Evolutionary conservation across 129 eudicot genomes (phyloP), one percentile per base, ranked within the genome.

Genomic region (Ambrosia trifida): DNA sequence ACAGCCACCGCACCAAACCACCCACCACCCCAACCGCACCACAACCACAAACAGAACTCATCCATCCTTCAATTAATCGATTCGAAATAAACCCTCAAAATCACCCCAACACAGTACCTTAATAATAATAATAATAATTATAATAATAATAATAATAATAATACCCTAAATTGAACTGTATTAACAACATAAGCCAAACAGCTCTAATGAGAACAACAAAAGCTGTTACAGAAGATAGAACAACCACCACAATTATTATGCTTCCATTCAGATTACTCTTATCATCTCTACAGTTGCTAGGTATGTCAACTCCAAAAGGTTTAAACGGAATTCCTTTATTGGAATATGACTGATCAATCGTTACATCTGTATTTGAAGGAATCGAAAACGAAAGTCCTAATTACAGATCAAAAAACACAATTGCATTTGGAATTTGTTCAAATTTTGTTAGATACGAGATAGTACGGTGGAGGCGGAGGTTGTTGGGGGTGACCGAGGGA

Each of bases 331-430:
- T 82, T 51, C 91, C 92, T 68, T 84, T 81, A 66, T 70, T 68
- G 33, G 87, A 86, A 83, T 87, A 67, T 11, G 84, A 77, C 54
- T 73, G 95, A 54, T 75, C 83, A 45, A 82, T 80, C 43, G 84
- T 76, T 13, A 80, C 83, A 43, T 76, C 88, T 14, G 81, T 40
- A 38, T 73, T 79, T 33, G 84, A 69, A 47, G 83, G 77, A 58
- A 73, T 24, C 52, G 96, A 73, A 51, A 97, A 97, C 16, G 99
- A 97, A 72, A 95, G 85, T 57, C 99, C 99, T 95, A 10, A 40
- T 7, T 40, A 6, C 44, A 40, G 44, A 40, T 40, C 44, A 40
- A 2, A 40, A 40, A 7, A 40, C 44, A 40, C 44, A 7, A 6
- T 40, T 40, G 6, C 11, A 10, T 40, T 40, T 40, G 70, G 61